Evolutionary conservation across 2,329 filamentous ascomycete genomes (phyloP).

Genomic region (Cyanodermella asteris): DNA sequence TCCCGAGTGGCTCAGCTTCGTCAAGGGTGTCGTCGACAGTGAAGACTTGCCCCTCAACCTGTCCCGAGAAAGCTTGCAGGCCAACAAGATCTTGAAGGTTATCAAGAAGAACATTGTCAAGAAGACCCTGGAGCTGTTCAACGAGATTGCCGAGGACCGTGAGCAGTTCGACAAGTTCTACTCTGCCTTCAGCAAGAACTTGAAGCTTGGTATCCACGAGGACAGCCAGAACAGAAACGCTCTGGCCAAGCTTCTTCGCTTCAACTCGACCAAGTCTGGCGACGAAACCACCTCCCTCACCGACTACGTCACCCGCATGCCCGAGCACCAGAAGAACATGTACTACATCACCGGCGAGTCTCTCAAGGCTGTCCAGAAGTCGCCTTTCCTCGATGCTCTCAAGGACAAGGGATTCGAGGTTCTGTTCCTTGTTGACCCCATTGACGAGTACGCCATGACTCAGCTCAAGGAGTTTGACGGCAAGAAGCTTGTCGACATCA

Average conservation of each 20-base stretch:
- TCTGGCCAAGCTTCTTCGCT: slow-evolving; percentile 96
- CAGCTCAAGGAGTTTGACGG: slow-evolving; percentile 99
- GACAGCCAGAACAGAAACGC: slow-evolving; percentile 86
- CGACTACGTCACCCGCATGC: slow-evolving; percentile 98
- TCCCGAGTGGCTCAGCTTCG: slow-evolving; percentile 95
- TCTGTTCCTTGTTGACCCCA: slow-evolving; percentile 96
- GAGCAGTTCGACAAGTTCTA: slow-evolving; percentile 99
- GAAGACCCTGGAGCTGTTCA: slow-evolving; percentile 99
- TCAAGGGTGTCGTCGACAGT: slow-evolving; percentile 99
- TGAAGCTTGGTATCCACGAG: slow-evolving; percentile 99
- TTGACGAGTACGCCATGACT: slow-evolving; percentile 98
- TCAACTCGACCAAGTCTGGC: slow-evolving; percentile 96
- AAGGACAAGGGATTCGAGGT: slow-evolving; percentile 99
- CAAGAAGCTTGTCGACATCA: slow-evolving; percentile 99
- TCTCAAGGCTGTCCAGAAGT: slow-evolving; percentile 92
- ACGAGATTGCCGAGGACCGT: slow-evolving; percentile 96
- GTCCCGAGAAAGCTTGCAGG: slow-evolving; percentile 98
- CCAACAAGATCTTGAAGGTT: slow-evolving; percentile 99
- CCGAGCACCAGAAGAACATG: slow-evolving; percentile 99
- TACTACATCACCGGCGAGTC: slow-evolving; percentile 99
- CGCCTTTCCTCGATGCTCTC: slow-evolving; percentile 94
- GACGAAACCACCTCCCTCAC: slow-evolving; percentile 85
- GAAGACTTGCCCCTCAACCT: slow-evolving; percentile 98
- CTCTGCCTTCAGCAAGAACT: slow-evolving; percentile 97
- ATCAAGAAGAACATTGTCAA: slow-evolving; percentile 99